A percentile compares a stretch with the other conserved stretches of the same genome.
These are phyloP conservation scores for Penicillium sp. DNA, from an alignment of 2,329 filamentous ascomycete species.

Conservation along the genomic window DNA sequence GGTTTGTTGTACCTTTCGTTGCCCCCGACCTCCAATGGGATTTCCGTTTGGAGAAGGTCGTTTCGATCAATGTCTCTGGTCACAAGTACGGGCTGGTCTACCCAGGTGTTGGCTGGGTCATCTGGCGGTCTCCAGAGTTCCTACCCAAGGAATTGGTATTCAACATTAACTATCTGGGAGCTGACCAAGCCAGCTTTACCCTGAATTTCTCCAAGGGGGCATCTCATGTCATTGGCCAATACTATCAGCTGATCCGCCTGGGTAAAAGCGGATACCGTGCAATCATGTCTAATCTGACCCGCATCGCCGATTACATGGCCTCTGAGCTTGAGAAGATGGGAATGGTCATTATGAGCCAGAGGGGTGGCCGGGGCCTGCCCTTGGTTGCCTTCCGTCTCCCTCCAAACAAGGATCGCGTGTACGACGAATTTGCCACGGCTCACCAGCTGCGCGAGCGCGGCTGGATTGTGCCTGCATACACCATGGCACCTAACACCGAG, in stretches of 20 bases:
- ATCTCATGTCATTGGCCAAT: slow-evolving; percentile 91
- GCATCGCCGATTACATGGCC: slow-evolving; percentile 82
- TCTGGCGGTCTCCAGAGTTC: slow-evolving; percentile 80
- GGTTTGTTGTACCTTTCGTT: slow-evolving; percentile 90
- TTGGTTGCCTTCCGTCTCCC: slow-evolving; percentile 84
- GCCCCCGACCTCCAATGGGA: slow-evolving; percentile 83
- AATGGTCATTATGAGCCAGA: slow-evolving; percentile 85
- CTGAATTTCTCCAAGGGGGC: slow-evolving; percentile 97
- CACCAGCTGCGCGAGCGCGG: slow-evolving; percentile 81
- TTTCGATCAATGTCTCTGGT: slow-evolving; percentile 90
- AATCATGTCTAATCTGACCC: slow-evolving; percentile 92
- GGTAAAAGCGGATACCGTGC: slow-evolving; percentile 86
- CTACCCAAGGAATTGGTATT: slow-evolving; percentile 91
- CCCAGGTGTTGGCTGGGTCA: slow-evolving; percentile 88
- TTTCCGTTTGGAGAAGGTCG: slow-evolving; percentile 81
- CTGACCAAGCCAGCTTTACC: slow-evolving; percentile 92
- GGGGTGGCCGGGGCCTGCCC: slow-evolving; percentile 71
- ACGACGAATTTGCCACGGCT: slow-evolving; percentile 73
- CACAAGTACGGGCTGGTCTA: slow-evolving; percentile 84
- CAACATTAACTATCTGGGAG: slow-evolving; percentile 98
- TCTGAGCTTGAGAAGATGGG: slow-evolving; percentile 68
- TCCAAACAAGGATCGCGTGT: slow-evolving; percentile 53
- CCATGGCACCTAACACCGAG: slow-evolving; percentile 85
- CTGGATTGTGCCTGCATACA: slow-evolving; percentile 95
- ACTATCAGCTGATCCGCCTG: slow-evolving; percentile 93